phyloP scores from a whole-genome alignment of 306 rosid genomes.

The Ochetophila trinervis region DNA sequence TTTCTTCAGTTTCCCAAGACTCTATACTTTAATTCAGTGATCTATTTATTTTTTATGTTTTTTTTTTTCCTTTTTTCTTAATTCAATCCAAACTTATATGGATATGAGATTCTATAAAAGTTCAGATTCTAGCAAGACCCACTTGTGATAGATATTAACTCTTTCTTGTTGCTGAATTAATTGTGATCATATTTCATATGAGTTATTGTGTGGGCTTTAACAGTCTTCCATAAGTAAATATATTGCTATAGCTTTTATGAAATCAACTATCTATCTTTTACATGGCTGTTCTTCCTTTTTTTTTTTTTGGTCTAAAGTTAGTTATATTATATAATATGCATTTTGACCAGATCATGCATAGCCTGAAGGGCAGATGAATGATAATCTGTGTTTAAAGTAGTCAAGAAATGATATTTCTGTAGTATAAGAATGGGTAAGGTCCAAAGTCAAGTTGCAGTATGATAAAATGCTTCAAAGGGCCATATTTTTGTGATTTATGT shows the following conservation, averaged over 20 bases:
- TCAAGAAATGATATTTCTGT: not conserved
- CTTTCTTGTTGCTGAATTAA: not conserved
- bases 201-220: not conserved
- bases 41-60: not conserved
- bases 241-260: not conserved
- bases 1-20: slow-evolving; percentile 2
- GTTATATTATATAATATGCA: not conserved
- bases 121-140: not conserved
- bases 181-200: not conserved
- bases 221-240: no score
- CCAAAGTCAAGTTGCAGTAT: no score
- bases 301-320: no score
- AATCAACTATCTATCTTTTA: not conserved
- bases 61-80: not conserved
- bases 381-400: not conserved
- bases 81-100: not conserved
- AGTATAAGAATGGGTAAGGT: no score
- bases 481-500: no score
- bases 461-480: no score
- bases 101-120: not conserved
- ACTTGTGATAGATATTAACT: not conserved
- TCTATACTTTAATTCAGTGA: slow-evolving; percentile 4
- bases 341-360: not conserved
- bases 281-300: not conserved
- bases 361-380: slow-evolving; percentile 4